Evolutionary conservation across 495 filamentous ascomycete species (phyloP).

Genomic region (Viridothelium virens): DNA sequence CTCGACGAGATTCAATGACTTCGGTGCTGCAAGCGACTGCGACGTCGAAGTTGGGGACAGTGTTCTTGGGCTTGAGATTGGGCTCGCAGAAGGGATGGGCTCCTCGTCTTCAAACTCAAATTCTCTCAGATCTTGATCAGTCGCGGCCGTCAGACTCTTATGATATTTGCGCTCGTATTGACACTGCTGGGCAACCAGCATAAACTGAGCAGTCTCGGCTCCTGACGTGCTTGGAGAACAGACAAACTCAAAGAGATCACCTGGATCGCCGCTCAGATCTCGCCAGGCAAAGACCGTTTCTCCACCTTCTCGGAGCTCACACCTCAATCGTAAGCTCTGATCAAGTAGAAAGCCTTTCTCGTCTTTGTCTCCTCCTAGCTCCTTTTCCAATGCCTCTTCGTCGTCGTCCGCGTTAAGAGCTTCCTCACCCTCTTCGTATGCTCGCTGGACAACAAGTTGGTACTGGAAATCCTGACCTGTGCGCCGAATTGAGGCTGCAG

Average conservation of each 20-base stretch:
- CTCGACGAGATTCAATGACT: slow-evolving; percentile 22
- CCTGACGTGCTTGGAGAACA: slow-evolving; percentile 67
- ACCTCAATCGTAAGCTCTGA: slow-evolving; percentile 79
- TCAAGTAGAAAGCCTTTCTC: slow-evolving; percentile 96
- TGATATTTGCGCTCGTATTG: slow-evolving; percentile 95
- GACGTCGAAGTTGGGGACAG: slow-evolving; percentile 31
- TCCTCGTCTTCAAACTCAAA: slow-evolving; percentile 75
- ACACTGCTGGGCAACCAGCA: slow-evolving; percentile 77
- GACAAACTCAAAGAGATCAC: slow-evolving; percentile 93
- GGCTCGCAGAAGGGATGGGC: slow-evolving; percentile 76
- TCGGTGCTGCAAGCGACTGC: slow-evolving; percentile 23
- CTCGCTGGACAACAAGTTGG: slow-evolving; percentile 89
- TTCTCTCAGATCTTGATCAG: slow-evolving; percentile 67
- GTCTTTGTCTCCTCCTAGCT: slow-evolving; percentile 66
- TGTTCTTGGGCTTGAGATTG: slow-evolving; percentile 52
- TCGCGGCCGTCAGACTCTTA: slow-evolving; percentile 67
- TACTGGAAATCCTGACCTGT: slow-evolving; percentile 94
- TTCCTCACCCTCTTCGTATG: slow-evolving; percentile 95
- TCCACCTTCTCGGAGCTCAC: slow-evolving; percentile 65
- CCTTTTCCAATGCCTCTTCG: slow-evolving; percentile 50
- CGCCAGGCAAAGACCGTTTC: slow-evolving; percentile 88
- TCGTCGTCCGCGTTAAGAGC: slow-evolving; percentile 74
- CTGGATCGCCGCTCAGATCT: slow-evolving; percentile 85
- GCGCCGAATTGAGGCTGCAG: slow-evolving; percentile 78
- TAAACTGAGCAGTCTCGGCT: slow-evolving; percentile 69